These are phyloP conservation scores for Prunus yedoensis DNA, from an alignment of 331 rosid species.

Conservation along the genomic window DNA sequence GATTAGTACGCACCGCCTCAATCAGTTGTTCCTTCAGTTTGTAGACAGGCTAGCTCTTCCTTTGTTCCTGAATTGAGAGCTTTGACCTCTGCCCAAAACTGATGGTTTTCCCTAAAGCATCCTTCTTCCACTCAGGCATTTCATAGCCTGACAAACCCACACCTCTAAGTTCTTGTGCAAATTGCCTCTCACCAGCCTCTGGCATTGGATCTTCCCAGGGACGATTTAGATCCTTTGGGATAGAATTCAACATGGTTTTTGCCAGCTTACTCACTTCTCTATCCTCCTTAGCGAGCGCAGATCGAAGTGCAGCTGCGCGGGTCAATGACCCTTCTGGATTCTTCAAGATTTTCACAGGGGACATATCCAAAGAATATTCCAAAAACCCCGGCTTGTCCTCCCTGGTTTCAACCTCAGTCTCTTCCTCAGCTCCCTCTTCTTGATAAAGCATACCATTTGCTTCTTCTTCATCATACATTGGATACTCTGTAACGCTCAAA, in stretches of 20 bases:
- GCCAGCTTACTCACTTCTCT: slow-evolving; percentile 55
- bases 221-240: not conserved
- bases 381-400: slow-evolving; percentile 85
- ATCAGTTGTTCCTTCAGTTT: slow-evolving; percentile 67
- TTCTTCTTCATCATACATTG: slow-evolving; percentile 77
- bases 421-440: slow-evolving; percentile 92
- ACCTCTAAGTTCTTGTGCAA: slow-evolving; percentile 92
- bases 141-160: slow-evolving; percentile 86
- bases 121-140: slow-evolving; percentile 95
- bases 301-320: slow-evolving; percentile 92
- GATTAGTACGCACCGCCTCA: slow-evolving; percentile 79
- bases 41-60: slow-evolving; percentile 80
- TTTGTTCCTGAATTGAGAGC: slow-evolving; percentile 85
- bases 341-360: slow-evolving; percentile 82
- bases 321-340: slow-evolving; percentile 96
- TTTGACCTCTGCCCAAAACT: slow-evolving; percentile 86
- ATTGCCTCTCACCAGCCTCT: slow-evolving; percentile 88
- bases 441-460: slow-evolving; percentile 71
- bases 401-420: slow-evolving; percentile 80
- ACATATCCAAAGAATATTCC: slow-evolving; percentile 79
- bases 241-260: too few relatives aligned
- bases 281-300: slow-evolving; percentile 88
- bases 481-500: slow-evolving; percentile 60
- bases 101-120: slow-evolving; percentile 76
- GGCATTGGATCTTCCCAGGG: slow-evolving; percentile 99